Evolutionary conservation across 129 eudicot genomes (phyloP).

Genomic region (Chrysanthemum makinoi): DNA sequence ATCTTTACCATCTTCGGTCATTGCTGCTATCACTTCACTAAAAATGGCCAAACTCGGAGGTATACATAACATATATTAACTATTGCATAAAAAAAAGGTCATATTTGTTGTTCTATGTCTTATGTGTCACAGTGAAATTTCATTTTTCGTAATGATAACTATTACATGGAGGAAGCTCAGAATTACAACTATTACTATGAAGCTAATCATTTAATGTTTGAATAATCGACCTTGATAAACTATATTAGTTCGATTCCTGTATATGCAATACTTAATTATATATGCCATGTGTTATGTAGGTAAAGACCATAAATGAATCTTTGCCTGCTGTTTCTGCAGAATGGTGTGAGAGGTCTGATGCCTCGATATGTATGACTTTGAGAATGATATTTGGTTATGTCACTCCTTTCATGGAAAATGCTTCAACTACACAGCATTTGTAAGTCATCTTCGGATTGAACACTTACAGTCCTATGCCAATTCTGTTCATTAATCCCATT

Average conservation of each 20-base stretch:
- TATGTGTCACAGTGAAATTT: background rate
- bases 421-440: conserved; percentile 72
- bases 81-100: too few species aligned
- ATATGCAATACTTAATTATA: background rate
- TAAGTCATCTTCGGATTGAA: conserved; percentile 38
- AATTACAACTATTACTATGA: conserved; percentile 8
- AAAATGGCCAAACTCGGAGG: too few species aligned
- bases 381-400: conserved; percentile 73
- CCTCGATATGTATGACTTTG: conserved; percentile 81
- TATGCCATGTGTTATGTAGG: conserved; percentile 4
- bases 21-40: too few species aligned
- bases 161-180: background rate
- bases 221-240: background rate
- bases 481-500: conserved; percentile 17
- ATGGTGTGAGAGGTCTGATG: conserved; percentile 82
- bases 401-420: conserved; percentile 69
- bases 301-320: conserved; percentile 5
- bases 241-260: background rate
- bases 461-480: background rate
- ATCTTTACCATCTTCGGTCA: too few species aligned
- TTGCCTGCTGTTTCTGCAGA: conserved; percentile 42
- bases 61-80: too few species aligned
- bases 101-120: too few species aligned
- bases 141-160: conserved; percentile 4
- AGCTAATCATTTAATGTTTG: conserved; percentile 2